Base-by-base conservation (phyloP, 139 green algal genomes). In the Tetradesmus obliquus region DNA sequence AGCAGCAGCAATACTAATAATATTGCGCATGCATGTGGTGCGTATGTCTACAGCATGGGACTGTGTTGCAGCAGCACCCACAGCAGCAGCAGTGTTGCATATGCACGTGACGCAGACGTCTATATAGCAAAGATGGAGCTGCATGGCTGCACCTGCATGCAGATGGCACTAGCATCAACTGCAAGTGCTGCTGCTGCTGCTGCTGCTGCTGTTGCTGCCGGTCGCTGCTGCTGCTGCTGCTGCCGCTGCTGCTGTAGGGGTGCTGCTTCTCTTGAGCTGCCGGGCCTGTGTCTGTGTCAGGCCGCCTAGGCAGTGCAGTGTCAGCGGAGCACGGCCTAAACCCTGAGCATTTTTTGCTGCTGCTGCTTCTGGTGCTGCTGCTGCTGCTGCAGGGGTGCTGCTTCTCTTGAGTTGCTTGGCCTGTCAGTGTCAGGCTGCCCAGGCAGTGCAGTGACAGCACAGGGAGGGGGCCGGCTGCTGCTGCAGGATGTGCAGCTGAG, bases 351-450 rank as follows among this genome's bases (percentile, higher is more conserved):
- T 45, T 45, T 45, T 45, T 45, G 32, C 72, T 45, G 72, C 8
- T 45, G 72, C 22, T 12, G 19, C 72, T 81, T 24, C 32, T 12
- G 19, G 1, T 24, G 55, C 20, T 45, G 19, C 54, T 71, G 82
- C 84, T 88, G 57, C 57, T 79, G 84, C 17, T 88, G 84, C 51
- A 82, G 62, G 15, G 85, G 66, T 69, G 85, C 62, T 82, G 66
- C 32, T 22, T 57, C 20, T 8, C 22, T 89, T 15, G 15, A 55
- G 3, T 2, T 89, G 45, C 24, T 55, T 9, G 85, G 85, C 3
- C 32, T 89, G 32, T 81, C 62, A 0, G n/a, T 89, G 13, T 2
- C 3, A 24, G 62, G 45, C 62, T 89, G 85, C 22, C 85, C 85
- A 22, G 62, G 85, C 17, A 17, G 15, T 12, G 85, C 85, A 20